Conservation (phyloP, 1,139 yeast genomes). For the Saccharomyces hybrid region DNA sequence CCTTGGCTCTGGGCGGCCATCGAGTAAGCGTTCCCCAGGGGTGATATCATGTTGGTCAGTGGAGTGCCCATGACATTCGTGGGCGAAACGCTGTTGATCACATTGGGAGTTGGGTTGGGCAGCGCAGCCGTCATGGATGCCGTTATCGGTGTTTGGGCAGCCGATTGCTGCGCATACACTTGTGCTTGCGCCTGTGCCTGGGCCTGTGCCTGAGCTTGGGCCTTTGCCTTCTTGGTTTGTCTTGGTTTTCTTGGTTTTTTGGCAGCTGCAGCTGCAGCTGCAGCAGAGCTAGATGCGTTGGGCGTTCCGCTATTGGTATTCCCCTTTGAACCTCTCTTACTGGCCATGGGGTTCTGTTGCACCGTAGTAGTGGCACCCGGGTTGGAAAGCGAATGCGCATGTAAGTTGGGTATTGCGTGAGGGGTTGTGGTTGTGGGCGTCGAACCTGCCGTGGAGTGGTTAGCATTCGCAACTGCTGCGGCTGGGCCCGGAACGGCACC, state of each 20-base stretch:
- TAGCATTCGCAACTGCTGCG: conserved; percentile 26
- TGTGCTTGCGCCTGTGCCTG: conserved; percentile 4
- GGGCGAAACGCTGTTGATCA: conserved; percentile 18
- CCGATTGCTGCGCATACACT: conserved; percentile 3
- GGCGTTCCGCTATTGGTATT: not conserved
- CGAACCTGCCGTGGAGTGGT: conserved; percentile 11
- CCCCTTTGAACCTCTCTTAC: not conserved
- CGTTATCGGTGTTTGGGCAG: conserved; percentile 2
- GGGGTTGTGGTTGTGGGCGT: conserved; percentile 10
- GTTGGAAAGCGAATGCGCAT: conserved; percentile 6
- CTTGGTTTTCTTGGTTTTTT: conserved; percentile 29
- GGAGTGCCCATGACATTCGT: conserved; percentile 22
- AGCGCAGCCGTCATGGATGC: conserved; percentile 3
- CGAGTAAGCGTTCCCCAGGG: conserved; percentile 9
- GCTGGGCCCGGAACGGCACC: conserved; percentile 11
- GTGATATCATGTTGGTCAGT: conserved; percentile 19
- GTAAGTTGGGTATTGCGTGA: conserved; percentile 3
- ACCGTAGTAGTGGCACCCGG: conserved; percentile 8
- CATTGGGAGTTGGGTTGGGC: conserved; percentile 13
- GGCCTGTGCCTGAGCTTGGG: conserved; percentile 6
- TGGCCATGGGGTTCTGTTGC: not conserved
- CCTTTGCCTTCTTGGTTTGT: conserved; percentile 21
- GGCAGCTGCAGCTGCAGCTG: conserved; percentile 11
- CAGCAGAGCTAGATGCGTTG: not conserved
- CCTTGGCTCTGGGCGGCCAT: conserved; percentile 4